These are phyloP conservation scores for Pythium coloratum DNA, from an alignment of 352 stramenopile genomes.

Conservation along the genomic window DNA sequence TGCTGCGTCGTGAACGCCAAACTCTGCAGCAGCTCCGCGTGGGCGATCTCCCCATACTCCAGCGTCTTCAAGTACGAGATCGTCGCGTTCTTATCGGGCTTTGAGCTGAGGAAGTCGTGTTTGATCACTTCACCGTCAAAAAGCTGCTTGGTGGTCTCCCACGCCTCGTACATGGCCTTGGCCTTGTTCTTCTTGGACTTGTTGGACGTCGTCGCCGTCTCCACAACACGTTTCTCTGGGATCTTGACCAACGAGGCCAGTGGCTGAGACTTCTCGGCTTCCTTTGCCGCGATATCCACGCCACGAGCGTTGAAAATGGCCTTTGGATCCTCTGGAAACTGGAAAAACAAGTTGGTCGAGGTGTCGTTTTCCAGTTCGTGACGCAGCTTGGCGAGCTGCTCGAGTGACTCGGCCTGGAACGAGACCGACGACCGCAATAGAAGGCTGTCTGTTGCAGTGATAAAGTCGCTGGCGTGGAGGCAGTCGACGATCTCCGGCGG, in stretches of 20 bases:
- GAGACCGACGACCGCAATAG: constrained; percentile 47
- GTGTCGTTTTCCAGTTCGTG: constrained; percentile 27
- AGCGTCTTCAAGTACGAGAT: constrained; percentile 49
- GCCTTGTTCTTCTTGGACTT: constrained; percentile 31
- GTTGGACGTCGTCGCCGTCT: constrained; percentile 34
- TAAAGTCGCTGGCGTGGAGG: constrained; percentile 56
- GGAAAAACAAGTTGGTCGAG: constrained; percentile 36
- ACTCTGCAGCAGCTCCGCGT: constrained; percentile 45
- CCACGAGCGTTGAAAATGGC: constrained; percentile 38
- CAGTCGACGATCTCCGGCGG: constrained; percentile 38
- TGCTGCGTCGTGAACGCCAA: constrained; percentile 28
- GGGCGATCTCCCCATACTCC: constrained; percentile 59
- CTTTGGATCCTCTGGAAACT: constrained; percentile 25
- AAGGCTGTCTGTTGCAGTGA: constrained; percentile 30
- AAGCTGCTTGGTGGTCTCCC: constrained; percentile 7
- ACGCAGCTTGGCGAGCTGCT: constrained; percentile 1
- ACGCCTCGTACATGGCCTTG: constrained; percentile 13
- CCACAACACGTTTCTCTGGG: constrained; percentile 33
- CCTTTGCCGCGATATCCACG: constrained; percentile 22
- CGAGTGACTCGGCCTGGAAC: constrained; percentile 26
- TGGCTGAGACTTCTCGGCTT: constrained; percentile 13
- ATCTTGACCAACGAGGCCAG: constrained; percentile 21
- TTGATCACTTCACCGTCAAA: constrained; percentile 12
- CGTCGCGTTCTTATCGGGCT: neutral
- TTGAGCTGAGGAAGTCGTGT: neutral